These are phyloP conservation scores for Byssothecium circinans DNA, from an alignment of 2,329 filamentous ascomycete species.

Conservation along the genomic window DNA sequence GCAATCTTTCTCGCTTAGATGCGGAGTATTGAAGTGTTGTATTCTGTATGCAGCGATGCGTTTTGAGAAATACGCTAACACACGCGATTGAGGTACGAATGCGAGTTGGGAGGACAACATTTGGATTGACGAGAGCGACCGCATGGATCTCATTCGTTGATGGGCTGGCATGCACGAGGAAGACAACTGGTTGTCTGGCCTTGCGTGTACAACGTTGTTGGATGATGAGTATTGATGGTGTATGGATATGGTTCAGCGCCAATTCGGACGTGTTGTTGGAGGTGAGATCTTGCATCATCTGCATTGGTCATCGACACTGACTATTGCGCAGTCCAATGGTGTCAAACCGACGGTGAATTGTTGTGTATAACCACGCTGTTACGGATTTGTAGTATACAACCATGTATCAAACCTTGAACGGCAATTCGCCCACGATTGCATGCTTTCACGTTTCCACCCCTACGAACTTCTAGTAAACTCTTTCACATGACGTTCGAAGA, in stretches of 20 bases:
- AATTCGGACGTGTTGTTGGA: neutral
- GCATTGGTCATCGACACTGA: neutral
- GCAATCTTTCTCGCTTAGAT: too few relatives aligned
- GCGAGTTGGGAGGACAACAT: neutral
- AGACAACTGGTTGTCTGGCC: neutral
- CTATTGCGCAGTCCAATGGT: neutral
- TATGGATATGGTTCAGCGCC: neutral
- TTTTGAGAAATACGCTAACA: neutral
- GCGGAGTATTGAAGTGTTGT: neutral
- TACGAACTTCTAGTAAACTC: neutral
- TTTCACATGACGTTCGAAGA: constrained; percentile 10
- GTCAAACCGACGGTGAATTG: too few relatives aligned
- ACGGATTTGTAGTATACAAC: neutral
- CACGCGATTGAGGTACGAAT: too few relatives aligned
- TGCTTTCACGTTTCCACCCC: constrained; percentile 1
- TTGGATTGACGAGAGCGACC: neutral
- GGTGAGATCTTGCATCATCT: neutral
- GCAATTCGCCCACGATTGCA: neutral
- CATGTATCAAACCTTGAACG: neutral
- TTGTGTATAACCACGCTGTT: too few relatives aligned
- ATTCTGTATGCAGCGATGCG: neutral
- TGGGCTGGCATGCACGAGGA: neutral
- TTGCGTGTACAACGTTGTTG: neutral
- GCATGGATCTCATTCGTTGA: neutral
- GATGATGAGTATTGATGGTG: neutral